These are phyloP conservation scores for Stenogyne calaminthoides DNA, from an alignment of 305 asterid genomes.

Conservation along the genomic window DNA sequence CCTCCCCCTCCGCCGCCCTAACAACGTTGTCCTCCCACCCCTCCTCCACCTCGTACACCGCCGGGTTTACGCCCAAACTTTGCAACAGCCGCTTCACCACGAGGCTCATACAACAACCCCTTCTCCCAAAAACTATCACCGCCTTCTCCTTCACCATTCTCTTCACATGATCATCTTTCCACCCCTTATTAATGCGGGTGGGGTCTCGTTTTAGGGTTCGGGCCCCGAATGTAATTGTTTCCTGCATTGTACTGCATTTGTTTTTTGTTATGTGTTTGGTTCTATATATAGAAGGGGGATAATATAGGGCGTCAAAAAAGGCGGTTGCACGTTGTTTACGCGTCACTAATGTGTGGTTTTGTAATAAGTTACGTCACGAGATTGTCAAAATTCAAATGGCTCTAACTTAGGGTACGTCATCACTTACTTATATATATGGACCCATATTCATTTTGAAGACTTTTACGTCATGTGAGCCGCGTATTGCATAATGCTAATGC, in stretches of 20 bases:
- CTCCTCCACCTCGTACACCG: slow-evolving; percentile 34
- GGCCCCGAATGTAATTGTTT: slow-evolving; percentile 8
- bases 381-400: not conserved
- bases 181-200: not conserved
- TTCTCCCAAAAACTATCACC: slow-evolving; percentile 27
- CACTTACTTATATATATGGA: not conserved
- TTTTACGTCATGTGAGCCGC: not conserved
- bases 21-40: slow-evolving; percentile 6
- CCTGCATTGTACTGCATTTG: slow-evolving; percentile 25
- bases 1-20: not conserved
- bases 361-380: slow-evolving; percentile 19
- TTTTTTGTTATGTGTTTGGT: not conserved
- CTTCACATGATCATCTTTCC: not conserved
- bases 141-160: slow-evolving; percentile 36
- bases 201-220: not conserved
- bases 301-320: not conserved
- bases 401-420: slow-evolving; percentile 1
- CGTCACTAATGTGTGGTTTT: slow-evolving; percentile 20
- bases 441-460: not conserved
- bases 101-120: slow-evolving; percentile 41
- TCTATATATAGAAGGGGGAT: not conserved
- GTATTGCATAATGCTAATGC: not conserved
- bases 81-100: slow-evolving; percentile 35
- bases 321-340: slow-evolving; percentile 25
- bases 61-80: slow-evolving; percentile 37